These are phyloP conservation scores for Harrya chromipes DNA, from an alignment of 768 basidiomycete genomes.

Conservation along the genomic window DNA sequence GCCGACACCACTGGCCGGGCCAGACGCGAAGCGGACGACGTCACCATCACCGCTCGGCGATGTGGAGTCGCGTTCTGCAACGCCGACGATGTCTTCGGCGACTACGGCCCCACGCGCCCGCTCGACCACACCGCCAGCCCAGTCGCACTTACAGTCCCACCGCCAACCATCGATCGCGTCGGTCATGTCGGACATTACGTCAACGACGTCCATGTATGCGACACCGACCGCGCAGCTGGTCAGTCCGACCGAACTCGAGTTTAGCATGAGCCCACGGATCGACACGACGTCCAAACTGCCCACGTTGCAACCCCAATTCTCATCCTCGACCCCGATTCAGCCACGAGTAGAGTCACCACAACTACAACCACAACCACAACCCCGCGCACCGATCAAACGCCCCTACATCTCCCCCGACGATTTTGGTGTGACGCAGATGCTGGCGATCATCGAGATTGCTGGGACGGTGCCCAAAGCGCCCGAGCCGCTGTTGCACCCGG, in stretches of 20 bases:
- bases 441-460: conserved; percentile 78
- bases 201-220: conserved; percentile 42
- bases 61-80: conserved; percentile 23
- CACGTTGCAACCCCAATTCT: background rate
- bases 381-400: conserved; percentile 34
- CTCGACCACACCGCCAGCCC: conserved; percentile 22
- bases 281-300: conserved; percentile 29
- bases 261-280: background rate
- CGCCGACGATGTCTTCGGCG: conserved; percentile 24
- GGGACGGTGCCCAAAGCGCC: conserved; percentile 39
- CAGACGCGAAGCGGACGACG: conserved; percentile 16
- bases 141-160: conserved; percentile 30
- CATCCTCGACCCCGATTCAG: background rate
- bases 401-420: conserved; percentile 68
- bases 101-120: conserved; percentile 15
- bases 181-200: conserved; percentile 57
- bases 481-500: conserved; percentile 49
- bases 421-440: conserved; percentile 83
- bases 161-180: conserved; percentile 75
- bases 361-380: background rate
- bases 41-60: conserved; percentile 22
- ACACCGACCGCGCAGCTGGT: conserved; percentile 37
- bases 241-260: conserved; percentile 24
- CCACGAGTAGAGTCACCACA: no score
- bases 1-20: conserved; percentile 26